Conservation (phyloP, 129 eudicot genomes). For the Centaurea solstitialis region DNA sequence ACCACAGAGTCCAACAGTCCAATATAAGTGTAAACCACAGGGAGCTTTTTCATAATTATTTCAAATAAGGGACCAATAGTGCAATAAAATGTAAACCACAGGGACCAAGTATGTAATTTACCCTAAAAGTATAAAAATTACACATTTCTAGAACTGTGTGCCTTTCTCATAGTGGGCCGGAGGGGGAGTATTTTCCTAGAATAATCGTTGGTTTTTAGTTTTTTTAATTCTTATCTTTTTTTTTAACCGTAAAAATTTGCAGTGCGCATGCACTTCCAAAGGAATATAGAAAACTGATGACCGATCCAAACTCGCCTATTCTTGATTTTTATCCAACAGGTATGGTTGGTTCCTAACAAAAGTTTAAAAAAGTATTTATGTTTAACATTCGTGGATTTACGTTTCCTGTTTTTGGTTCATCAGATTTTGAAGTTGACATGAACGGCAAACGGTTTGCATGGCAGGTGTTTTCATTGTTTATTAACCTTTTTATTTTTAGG, state of each 20-base stretch:
- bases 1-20: no score
- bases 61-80: no score
- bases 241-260: constrained; percentile 34
- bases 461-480: constrained; percentile 61
- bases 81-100: no score
- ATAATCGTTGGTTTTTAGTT: neutral
- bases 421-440: constrained; percentile 97
- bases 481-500: neutral
- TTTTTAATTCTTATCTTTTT: neutral
- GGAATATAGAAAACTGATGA: constrained; percentile 84
- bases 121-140: neutral
- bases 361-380: neutral
- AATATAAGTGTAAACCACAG: no score
- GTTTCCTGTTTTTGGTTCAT: neutral
- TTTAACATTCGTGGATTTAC: constrained; percentile 8
- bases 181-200: neutral
- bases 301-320: constrained; percentile 88
- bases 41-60: no score
- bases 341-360: constrained; percentile 26
- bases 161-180: neutral
- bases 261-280: constrained; percentile 98
- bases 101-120: no score
- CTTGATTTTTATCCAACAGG: constrained; percentile 93
- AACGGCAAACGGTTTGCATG: constrained; percentile 91
- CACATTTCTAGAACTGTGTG: neutral